Percentiles rank a stretch among this genome's conserved stretches.
phyloP scores from a whole-genome alignment of 768 basidiomycete genomes.

The Suillus sp. region DNA sequence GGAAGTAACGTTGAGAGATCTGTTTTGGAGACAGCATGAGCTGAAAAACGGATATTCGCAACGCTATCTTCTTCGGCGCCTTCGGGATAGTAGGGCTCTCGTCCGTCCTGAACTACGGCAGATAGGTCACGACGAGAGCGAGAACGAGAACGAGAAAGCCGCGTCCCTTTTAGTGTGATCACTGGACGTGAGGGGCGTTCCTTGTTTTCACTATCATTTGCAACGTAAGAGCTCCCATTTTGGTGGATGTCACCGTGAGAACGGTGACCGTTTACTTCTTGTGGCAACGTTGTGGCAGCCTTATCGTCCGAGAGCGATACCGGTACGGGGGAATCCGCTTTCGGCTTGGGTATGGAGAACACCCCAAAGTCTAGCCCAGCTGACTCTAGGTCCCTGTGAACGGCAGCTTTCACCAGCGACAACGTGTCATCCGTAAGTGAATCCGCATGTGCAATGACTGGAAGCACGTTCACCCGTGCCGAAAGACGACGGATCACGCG shows the following conservation, averaged over 20 bases:
- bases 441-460: slow-evolving; percentile 79
- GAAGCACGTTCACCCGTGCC: slow-evolving; percentile 75
- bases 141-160: slow-evolving; percentile 64
- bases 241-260: slow-evolving; percentile 33
- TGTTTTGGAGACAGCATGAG: slow-evolving; percentile 61
- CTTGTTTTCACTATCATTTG: slow-evolving; percentile 45
- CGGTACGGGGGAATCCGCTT: slow-evolving; percentile 3
- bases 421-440: slow-evolving; percentile 82
- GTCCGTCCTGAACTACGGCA: slow-evolving; percentile 56
- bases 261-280: slow-evolving; percentile 28
- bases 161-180: slow-evolving; percentile 59
- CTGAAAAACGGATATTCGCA: slow-evolving; percentile 78
- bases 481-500: slow-evolving; percentile 77
- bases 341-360: slow-evolving; percentile 51
- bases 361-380: slow-evolving; percentile 79
- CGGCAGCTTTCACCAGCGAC: slow-evolving; percentile 66
- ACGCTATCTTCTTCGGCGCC: slow-evolving; percentile 65
- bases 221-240: slow-evolving; percentile 24
- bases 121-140: slow-evolving; percentile 73
- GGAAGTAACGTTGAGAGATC: slow-evolving; percentile 65
- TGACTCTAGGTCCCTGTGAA: slow-evolving; percentile 65
- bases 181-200: slow-evolving; percentile 70
- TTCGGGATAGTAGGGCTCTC: slow-evolving; percentile 59
- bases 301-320: slow-evolving; percentile 11
- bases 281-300: slow-evolving; percentile 18